A percentile compares a stretch with the other conserved stretches of the same genome.
phyloP scores from a whole-genome alignment of 2,329 filamentous ascomycete species.

The Aureobasidium sp. region DNA sequence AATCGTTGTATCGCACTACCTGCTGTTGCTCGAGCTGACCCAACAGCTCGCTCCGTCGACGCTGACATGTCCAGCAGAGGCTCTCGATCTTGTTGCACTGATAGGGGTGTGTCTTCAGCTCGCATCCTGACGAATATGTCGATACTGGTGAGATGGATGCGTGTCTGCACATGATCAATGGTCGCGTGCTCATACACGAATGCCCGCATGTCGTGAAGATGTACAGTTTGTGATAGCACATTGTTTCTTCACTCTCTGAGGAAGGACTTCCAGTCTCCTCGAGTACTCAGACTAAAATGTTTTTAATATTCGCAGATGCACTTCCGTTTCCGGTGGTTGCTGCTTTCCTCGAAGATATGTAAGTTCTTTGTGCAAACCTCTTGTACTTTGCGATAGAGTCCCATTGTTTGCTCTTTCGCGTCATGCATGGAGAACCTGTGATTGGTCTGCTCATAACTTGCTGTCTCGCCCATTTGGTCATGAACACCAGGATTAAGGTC shows the following conservation, averaged over 20 bases:
- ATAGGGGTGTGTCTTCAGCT: constrained; percentile 30
- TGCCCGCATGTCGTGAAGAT: constrained; percentile 39
- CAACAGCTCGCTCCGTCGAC: constrained; percentile 23
- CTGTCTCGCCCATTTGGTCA: neutral
- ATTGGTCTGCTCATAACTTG: neutral
- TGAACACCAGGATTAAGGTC: neutral
- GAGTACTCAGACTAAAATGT: neutral
- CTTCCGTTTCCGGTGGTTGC: constrained; percentile 1
- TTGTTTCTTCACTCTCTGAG: constrained; percentile 19
- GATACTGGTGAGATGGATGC: constrained; percentile 21
- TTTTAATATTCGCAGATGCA: neutral
- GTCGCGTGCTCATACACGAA: constrained; percentile 28
- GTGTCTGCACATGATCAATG: constrained; percentile 30
- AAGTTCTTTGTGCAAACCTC: constrained; percentile 1
- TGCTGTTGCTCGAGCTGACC: constrained; percentile 23
- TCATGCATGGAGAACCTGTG: neutral
- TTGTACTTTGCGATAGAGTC: neutral
- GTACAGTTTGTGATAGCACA: constrained; percentile 39
- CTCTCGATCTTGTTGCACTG: constrained; percentile 28
- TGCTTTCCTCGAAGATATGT: neutral
- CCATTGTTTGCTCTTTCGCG: neutral
- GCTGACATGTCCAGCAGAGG: constrained; percentile 29
- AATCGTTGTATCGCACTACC: constrained; percentile 31
- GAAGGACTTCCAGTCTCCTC: neutral
- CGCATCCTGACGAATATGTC: constrained; percentile 23